Evolutionary conservation across 306 rosid species (phyloP).

Genomic region (Prunus armeniaca): DNA sequence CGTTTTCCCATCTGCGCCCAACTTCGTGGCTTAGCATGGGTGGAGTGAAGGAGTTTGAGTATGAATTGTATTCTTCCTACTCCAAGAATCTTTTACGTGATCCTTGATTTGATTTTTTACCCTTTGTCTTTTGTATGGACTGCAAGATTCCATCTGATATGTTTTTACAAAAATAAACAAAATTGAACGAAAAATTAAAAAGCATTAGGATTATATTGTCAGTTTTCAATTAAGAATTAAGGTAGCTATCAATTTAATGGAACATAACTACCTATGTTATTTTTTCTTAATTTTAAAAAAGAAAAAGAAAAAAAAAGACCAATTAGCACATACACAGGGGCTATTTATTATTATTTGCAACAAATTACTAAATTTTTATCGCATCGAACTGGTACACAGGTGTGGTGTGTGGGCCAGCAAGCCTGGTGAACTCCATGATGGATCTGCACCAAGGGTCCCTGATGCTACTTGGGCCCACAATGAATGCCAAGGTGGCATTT

Average conservation of each 20-base stretch:
- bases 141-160: not conserved
- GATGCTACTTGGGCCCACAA: conserved; percentile 90
- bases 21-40: conserved; percentile 4
- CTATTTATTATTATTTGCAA: not conserved
- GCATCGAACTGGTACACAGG: conserved; percentile 35
- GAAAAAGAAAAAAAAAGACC: too few relatives aligned
- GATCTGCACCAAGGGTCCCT: conserved; percentile 84
- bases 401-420: conserved; percentile 75
- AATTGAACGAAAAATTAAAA: too few relatives aligned
- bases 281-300: too few relatives aligned
- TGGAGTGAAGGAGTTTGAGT: not conserved
- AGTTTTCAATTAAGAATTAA: too few relatives aligned
- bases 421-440: conserved; percentile 89
- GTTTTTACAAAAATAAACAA: too few relatives aligned
- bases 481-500: conserved; percentile 89
- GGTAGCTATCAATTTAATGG: too few relatives aligned
- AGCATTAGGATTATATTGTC: too few relatives aligned
- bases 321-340: too few relatives aligned
- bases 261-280: too few relatives aligned
- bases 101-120: not conserved
- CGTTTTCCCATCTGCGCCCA: not conserved
- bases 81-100: not conserved
- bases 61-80: conserved; percentile 5
- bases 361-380: not conserved
- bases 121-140: not conserved